Conservation (phyloP, 2,329 filamentous ascomycete species). For the Drechslerella stenobrocha region DNA sequence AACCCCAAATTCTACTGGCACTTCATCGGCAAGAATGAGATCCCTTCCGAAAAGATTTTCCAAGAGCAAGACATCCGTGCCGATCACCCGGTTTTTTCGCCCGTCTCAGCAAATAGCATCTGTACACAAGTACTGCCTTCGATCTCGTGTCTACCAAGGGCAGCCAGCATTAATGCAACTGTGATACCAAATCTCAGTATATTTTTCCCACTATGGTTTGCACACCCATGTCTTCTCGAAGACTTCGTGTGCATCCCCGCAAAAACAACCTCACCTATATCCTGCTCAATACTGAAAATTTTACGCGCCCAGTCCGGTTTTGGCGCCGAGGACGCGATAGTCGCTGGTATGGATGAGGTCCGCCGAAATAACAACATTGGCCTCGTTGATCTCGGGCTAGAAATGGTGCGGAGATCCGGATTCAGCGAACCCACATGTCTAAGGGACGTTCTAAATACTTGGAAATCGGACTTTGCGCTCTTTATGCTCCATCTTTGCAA, state of each 20-base stretch:
- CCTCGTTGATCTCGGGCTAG: conserved; percentile 16
- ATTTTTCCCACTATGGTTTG: conserved; percentile 53
- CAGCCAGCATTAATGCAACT: conserved; percentile 4
- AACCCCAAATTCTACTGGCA: conserved; percentile 14
- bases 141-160: conserved; percentile 5
- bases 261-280: conserved; percentile 54
- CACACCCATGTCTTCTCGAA: conserved; percentile 57
- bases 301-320: conserved; percentile 58
- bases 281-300: conserved; percentile 55
- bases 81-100: conserved; percentile 15
- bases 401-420: conserved; percentile 12
- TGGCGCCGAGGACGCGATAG: conserved; percentile 54
- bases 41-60: conserved; percentile 3
- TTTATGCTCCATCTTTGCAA: conserved; percentile 29
- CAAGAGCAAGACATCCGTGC: conserved; percentile 15
- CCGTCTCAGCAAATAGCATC: conserved; percentile 3
- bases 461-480: conserved; percentile 21
- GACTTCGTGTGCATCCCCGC: conserved; percentile 55
- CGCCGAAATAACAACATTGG: conserved; percentile 6
- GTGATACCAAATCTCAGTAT: background rate
- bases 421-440: conserved; percentile 9
- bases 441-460: conserved; percentile 18
- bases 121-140: conserved; percentile 13
- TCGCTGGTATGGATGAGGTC: conserved; percentile 57
- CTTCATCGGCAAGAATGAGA: conserved; percentile 12